Percentiles rank a stretch among this genome's conserved stretches.
Evolutionary conservation across 192 early-diverging fungal genomes (phyloP).

Genomic region (Dimargaris verticillata): DNA sequence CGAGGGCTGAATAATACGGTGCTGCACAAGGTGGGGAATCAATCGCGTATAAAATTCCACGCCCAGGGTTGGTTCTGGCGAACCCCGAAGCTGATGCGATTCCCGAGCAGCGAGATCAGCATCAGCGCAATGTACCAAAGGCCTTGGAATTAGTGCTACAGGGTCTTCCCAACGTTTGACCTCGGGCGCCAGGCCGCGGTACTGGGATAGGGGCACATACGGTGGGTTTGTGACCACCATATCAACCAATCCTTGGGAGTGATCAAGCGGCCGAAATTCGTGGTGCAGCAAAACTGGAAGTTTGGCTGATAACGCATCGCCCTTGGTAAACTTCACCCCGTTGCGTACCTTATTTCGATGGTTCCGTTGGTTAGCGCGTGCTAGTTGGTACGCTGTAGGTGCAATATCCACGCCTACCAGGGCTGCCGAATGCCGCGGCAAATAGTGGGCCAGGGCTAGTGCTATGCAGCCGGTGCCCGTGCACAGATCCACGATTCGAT

Average conservation of each 20-base stretch:
- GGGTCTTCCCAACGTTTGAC: conserved; percentile 81
- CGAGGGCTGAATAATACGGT: background rate
- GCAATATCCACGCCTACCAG: conserved; percentile 53
- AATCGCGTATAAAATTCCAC: conserved; percentile 2
- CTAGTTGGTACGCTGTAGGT: conserved; percentile 39
- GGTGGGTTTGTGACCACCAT: conserved; percentile 85
- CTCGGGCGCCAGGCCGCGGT: conserved; percentile 40
- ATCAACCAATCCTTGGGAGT: conserved; percentile 17
- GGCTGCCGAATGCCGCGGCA: conserved; percentile 24
- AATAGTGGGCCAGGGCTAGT: conserved; percentile 43
- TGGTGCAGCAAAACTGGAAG: conserved; percentile 10
- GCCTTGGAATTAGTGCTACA: conserved; percentile 39
- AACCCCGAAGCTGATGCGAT: too few species aligned
- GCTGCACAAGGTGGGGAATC: conserved; percentile 1
- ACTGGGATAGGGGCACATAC: conserved; percentile 61
- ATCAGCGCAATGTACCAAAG: too few species aligned
- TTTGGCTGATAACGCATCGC: conserved; percentile 25
- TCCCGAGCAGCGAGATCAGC: too few species aligned
- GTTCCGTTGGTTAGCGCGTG: conserved; percentile 29
- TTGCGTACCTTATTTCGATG: conserved; percentile 18
- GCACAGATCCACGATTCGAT: conserved; percentile 72
- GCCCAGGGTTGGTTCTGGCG: background rate
- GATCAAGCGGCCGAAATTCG: background rate
- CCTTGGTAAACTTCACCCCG: conserved; percentile 26
- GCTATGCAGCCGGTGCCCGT: conserved; percentile 77